These are phyloP conservation scores for Penicillium cataractarum DNA, from an alignment of 495 filamentous ascomycete species.

Conservation along the genomic window DNA sequence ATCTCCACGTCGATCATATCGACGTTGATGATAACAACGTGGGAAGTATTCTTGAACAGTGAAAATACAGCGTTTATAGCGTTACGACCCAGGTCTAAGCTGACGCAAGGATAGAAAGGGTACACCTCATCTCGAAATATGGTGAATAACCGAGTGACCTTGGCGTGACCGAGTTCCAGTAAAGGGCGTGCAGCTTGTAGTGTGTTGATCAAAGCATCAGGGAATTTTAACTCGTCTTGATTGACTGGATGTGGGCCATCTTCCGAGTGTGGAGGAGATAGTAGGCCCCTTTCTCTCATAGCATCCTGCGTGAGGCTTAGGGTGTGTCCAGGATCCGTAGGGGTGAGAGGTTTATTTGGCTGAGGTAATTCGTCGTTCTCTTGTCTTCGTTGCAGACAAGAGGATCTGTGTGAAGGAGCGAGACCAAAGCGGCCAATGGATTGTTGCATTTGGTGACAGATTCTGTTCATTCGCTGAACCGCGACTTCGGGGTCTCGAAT, in stretches of 20 bases:
- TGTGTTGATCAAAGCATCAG: neutral
- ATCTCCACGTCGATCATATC: neutral
- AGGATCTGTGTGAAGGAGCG: neutral
- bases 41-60: neutral
- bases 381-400: neutral
- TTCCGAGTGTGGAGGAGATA: neutral
- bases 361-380: neutral
- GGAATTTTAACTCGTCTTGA: neutral
- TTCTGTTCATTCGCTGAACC: neutral
- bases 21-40: neutral
- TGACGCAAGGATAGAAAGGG: neutral
- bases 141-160: neutral
- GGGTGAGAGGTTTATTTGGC: neutral
- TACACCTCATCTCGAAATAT: neutral
- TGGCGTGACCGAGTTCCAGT: neutral
- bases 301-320: neutral
- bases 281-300: neutral
- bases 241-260: neutral
- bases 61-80: neutral
- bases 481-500: neutral
- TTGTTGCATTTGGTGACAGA: neutral
- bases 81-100: neutral
- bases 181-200: neutral
- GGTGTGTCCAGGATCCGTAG: neutral
- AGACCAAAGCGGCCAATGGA: neutral